These are phyloP conservation scores for Xylaria polymorpha DNA, from an alignment of 2,329 filamentous ascomycete species.

Conservation along the genomic window DNA sequence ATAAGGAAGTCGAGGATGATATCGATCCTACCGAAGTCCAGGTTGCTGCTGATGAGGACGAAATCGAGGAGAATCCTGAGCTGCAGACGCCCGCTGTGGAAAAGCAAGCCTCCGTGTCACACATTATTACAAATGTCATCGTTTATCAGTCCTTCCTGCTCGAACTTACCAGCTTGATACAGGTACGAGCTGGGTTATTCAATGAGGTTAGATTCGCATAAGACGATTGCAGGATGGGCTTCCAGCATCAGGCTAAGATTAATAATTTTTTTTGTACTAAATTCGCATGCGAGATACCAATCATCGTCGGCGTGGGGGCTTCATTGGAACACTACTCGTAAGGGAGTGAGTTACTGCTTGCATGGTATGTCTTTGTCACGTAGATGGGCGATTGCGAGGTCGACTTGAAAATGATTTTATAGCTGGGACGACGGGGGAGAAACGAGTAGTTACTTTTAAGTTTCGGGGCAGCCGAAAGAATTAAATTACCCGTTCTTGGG, in stretches of 20 bases:
- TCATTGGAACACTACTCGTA: neutral
- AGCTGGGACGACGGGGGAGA: neutral
- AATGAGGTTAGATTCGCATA: conserved; percentile 76
- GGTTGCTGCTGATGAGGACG: conserved; percentile 45
- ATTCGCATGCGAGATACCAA: conserved; percentile 26
- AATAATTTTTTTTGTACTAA: conserved; percentile 14
- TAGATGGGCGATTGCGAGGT: neutral
- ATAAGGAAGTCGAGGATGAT: conserved; percentile 46
- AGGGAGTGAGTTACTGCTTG: neutral
- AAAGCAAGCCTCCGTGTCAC: conserved; percentile 74
- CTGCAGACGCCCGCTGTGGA: conserved; percentile 46
- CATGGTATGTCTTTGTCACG: neutral
- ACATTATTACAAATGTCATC: conserved; percentile 82
- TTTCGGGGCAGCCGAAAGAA: neutral
- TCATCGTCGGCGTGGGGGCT: conserved; percentile 10
- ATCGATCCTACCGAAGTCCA: conserved; percentile 42
- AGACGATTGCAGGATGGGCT: neutral
- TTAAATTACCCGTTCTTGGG: neutral
- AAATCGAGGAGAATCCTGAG: conserved; percentile 46
- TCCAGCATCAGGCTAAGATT: neutral
- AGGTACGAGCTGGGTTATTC: conserved; percentile 79
- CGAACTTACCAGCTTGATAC: conserved; percentile 79
- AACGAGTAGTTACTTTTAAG: neutral
- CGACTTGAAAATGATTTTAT: neutral
- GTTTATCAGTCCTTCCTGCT: conserved; percentile 83